Percentiles rank a stretch among this genome's conserved stretches.
Conservation (phyloP, 176 grass and related monocot genomes). For the Paspalum vaginatum region DNA sequence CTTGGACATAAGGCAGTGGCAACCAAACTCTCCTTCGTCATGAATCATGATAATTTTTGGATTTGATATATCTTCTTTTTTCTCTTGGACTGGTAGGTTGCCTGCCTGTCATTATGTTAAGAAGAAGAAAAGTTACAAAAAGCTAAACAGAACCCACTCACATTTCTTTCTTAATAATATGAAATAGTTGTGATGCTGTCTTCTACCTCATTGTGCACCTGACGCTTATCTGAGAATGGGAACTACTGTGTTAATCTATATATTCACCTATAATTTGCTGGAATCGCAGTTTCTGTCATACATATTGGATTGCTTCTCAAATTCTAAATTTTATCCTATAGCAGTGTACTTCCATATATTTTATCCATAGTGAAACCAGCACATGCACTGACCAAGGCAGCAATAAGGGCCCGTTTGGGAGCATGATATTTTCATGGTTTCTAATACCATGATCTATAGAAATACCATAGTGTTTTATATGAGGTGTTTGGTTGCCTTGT, state of each 20-base stretch:
- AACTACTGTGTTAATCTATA: background rate
- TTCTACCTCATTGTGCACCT: background rate
- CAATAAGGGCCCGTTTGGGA: background rate
- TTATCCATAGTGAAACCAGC: background rate
- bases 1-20: background rate
- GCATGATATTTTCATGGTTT: no score
- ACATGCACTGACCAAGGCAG: background rate
- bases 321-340: background rate
- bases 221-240: background rate
- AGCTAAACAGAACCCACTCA: no score
- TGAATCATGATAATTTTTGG: background rate
- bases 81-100: no score
- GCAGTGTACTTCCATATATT: background rate
- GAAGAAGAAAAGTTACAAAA: no score
- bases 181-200: background rate
- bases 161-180: slow-evolving; percentile 18
- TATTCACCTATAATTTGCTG: background rate
- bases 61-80: slow-evolving; percentile 12
- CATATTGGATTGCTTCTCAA: background rate
- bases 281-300: slow-evolving; percentile 1
- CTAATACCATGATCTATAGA: no score
- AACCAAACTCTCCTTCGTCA: background rate
- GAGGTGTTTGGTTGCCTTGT: no score
- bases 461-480: no score
- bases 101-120: no score